Evolutionary conservation across 2,329 filamentous ascomycete genomes (phyloP), one percentile per base, ranked within the genome.

Genomic region (Aspergillus phoenicis): DNA sequence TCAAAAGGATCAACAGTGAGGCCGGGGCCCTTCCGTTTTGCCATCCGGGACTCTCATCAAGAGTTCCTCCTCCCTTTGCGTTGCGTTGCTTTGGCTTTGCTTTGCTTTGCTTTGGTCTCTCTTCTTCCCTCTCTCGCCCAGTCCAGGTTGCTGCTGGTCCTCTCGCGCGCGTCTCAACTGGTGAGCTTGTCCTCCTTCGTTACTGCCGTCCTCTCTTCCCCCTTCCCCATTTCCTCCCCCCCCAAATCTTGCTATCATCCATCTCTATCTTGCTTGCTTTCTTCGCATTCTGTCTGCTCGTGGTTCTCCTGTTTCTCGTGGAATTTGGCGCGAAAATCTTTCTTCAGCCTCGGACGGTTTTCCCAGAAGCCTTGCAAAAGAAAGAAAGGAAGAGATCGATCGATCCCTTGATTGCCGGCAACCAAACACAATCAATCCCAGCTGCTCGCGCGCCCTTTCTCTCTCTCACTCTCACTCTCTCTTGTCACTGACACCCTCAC

Each of bases 391-490:
- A 20, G 47, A 24, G 41, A 45, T 45, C 41, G 41, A 45, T 45
- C 41, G 41, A 51, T 51, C 47, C 47, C 47, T 51, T 51, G 47
- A 51, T 51, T 51, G 24, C 26, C 47, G n/a, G n/a, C 45, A 57
- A 33, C 20, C 36, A 20, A 26, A 24, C 45, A 39, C 55, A 36
- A 49, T 49, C 57, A 57, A 38, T 45, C 41, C 51, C 55, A 48
- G 22, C 52, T 55, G 30, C 58, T 63, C 49, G 52, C 59, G 52
- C 47, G 48, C 56, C 47, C 59, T 43, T 55, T 60, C 58, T 62
- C 61, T 67, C 33, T 20, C 47, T 48, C 20, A 20, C 20, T 20
- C 20, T 20, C 20, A 20, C 24, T 26, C 26, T 30, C 28, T 30
- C 28, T 30, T 30, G 28, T 57, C 49, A 24, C n/a, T 47, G 17